A percentile compares a stretch with the other conserved stretches of the same genome.
Evolutionary conservation across 495 filamentous ascomycete species (phyloP).

Genomic region (Podospora anserina): DNA sequence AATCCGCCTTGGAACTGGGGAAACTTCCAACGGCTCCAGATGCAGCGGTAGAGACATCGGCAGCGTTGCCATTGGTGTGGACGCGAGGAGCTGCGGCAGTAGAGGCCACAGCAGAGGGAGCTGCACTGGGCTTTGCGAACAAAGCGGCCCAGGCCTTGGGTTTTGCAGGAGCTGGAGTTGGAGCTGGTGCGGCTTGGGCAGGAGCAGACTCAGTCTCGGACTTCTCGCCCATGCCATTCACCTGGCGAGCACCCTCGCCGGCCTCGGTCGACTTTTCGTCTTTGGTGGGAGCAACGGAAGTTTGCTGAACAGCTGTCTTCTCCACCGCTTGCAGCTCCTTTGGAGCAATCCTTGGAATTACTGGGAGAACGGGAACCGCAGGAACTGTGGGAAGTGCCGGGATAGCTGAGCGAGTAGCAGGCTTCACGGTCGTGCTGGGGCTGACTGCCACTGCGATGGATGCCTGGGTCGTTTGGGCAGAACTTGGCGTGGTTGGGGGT

Average conservation of each 20-base stretch:
- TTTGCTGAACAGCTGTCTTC: slow-evolving; percentile 22
- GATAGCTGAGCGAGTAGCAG: slow-evolving; percentile 47
- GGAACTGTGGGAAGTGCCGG: slow-evolving; percentile 69
- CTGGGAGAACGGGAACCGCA: slow-evolving; percentile 64
- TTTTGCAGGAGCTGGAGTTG: slow-evolving; percentile 30
- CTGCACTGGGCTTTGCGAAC: slow-evolving; percentile 53
- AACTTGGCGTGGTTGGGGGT: slow-evolving; percentile 68
- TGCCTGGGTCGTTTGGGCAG: slow-evolving; percentile 45
- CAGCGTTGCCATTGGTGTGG: slow-evolving; percentile 24
- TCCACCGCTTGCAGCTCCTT: slow-evolving; percentile 43
- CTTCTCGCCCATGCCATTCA: slow-evolving; percentile 22
- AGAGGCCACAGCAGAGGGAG: slow-evolving; percentile 30
- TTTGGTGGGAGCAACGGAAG: slow-evolving; percentile 25
- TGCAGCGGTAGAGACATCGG: slow-evolving; percentile 17
- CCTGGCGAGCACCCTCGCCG: slow-evolving; percentile 19
- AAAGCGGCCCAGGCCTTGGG: slow-evolving; percentile 80
- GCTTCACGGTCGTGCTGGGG: slow-evolving; percentile 41
- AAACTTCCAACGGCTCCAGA: slow-evolving; percentile 31
- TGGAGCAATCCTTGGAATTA: slow-evolving; percentile 53
- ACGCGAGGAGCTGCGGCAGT: slow-evolving; percentile 27
- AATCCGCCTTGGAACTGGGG: slow-evolving; percentile 57
- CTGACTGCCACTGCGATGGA: slow-evolving; percentile 26
- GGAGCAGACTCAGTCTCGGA: slow-evolving; percentile 21
- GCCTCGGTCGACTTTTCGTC: slow-evolving; percentile 35
- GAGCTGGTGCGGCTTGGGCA: slow-evolving; percentile 36